Conservation (phyloP, 208 protist species). For the Leishmania guyanensis region DNA sequence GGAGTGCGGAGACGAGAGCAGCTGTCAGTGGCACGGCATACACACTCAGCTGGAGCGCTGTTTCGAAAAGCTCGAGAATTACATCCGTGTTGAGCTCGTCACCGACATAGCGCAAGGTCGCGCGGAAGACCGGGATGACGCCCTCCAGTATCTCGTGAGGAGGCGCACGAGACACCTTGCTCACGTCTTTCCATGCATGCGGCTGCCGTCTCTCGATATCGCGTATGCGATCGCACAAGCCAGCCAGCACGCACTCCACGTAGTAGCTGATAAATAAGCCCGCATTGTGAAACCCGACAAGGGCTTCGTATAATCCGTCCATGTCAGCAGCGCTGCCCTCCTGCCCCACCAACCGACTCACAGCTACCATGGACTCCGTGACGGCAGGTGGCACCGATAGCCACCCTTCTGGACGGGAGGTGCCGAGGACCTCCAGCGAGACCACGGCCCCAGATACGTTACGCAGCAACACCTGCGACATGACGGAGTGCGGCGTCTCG, state of each 20-base stretch:
- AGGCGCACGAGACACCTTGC: constrained; percentile 9
- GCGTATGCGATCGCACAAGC: constrained; percentile 69
- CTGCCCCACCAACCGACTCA: constrained; percentile 57
- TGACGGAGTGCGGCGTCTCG: constrained; percentile 75
- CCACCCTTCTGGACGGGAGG: constrained; percentile 74
- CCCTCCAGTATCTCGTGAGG: constrained; percentile 55
- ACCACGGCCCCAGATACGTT: constrained; percentile 43
- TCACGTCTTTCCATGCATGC: neutral
- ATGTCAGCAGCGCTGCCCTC: constrained; percentile 45
- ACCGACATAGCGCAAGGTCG: constrained; percentile 60
- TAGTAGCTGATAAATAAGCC: constrained; percentile 68
- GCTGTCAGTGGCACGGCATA: constrained; percentile 30
- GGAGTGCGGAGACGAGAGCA: constrained; percentile 25
- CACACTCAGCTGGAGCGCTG: constrained; percentile 40
- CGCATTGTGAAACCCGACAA: constrained; percentile 78
- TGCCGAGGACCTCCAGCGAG: constrained; percentile 50
- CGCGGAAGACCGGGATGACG: constrained; percentile 58
- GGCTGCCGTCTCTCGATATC: constrained; percentile 2
- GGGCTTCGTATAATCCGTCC: constrained; percentile 53
- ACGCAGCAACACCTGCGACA: constrained; percentile 42
- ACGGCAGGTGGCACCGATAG: constrained; percentile 47
- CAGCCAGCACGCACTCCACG: constrained; percentile 70
- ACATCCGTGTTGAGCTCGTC: constrained; percentile 86
- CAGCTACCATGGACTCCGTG: constrained; percentile 40
- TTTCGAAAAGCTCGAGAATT: constrained; percentile 75